phyloP scores from a whole-genome alignment of 2,329 filamentous ascomycete genomes.

The Coniella vitis region DNA sequence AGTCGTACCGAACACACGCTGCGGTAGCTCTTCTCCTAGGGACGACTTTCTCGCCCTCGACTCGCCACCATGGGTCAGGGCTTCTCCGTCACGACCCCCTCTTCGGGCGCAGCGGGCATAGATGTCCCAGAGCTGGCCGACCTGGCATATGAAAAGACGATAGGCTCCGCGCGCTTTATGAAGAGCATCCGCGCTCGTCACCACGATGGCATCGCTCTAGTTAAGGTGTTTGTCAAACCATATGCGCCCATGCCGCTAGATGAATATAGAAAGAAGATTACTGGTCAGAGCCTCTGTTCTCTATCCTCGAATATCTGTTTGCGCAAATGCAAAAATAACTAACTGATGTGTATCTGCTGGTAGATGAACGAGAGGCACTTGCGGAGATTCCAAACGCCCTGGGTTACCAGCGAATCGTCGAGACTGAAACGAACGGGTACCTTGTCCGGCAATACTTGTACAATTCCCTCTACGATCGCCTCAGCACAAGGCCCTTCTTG shows the following conservation, averaged over 20 bases:
- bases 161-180: slow-evolving; percentile 91
- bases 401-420: slow-evolving; percentile 81
- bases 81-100: slow-evolving; percentile 87
- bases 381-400: slow-evolving; percentile 85
- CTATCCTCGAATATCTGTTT: neutral
- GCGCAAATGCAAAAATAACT: too few species aligned
- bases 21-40: slow-evolving; percentile 10
- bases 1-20: neutral
- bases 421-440: slow-evolving; percentile 87
- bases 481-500: slow-evolving; percentile 91
- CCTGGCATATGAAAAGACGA: slow-evolving; percentile 82
- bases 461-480: slow-evolving; percentile 92
- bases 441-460: slow-evolving; percentile 93
- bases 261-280: slow-evolving; percentile 69
- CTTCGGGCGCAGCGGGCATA: slow-evolving; percentile 85
- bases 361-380: slow-evolving; percentile 73
- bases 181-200: slow-evolving; percentile 90
- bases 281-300: slow-evolving; percentile 49
- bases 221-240: slow-evolving; percentile 92
- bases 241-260: slow-evolving; percentile 75
- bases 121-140: slow-evolving; percentile 89
- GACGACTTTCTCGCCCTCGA: neutral
- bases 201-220: slow-evolving; percentile 83
- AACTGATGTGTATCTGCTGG: slow-evolving; percentile 10
- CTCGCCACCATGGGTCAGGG: slow-evolving; percentile 76